Evolutionary conservation across 495 filamentous ascomycete species (phyloP).

Genomic region (Mycothermus thermophilus): DNA sequence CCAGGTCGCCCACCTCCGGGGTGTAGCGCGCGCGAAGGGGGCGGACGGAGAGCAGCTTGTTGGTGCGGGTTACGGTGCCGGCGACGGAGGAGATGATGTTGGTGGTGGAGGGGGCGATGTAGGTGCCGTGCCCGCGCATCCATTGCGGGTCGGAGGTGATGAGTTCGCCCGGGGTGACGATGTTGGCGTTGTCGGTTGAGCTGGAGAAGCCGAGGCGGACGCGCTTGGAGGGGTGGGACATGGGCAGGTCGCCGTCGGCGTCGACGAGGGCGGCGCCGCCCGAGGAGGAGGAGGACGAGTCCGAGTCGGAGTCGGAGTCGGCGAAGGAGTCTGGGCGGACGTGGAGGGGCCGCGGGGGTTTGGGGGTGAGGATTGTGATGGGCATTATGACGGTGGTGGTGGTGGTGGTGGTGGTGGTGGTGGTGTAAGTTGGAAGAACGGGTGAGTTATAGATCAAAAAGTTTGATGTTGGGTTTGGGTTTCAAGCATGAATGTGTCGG

Average conservation of each 20-base stretch:
- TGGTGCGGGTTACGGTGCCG: conserved; percentile 76
- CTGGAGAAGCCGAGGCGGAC: conserved; percentile 1
- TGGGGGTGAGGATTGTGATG: conserved; percentile 64
- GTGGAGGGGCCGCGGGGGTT: conserved; percentile 18
- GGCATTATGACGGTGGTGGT: conserved; percentile 43
- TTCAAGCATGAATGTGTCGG: too few relatives aligned
- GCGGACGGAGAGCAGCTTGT: conserved; percentile 84
- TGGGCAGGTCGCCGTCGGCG: conserved; percentile 48
- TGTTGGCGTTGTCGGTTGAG: conserved; percentile 16
- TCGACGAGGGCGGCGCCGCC: conserved; percentile 23
- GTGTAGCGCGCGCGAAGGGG: conserved; percentile 88
- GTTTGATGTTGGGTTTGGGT: too few relatives aligned
- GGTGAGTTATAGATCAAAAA: background rate
- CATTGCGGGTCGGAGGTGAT: conserved; percentile 88
- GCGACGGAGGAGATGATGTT: conserved; percentile 76
- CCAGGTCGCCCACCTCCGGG: conserved; percentile 89
- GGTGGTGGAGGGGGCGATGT: conserved; percentile 41
- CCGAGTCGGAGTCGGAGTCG: conserved; percentile 31
- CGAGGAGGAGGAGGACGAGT: conserved; percentile 1
- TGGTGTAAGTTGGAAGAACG: background rate
- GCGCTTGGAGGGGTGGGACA: conserved; percentile 25
- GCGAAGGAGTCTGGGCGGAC: background rate
- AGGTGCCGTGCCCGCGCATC: conserved; percentile 92
- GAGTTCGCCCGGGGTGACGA: conserved; percentile 80
- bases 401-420: background rate